These are phyloP conservation scores for Apiospora rasikravindrae DNA, from an alignment of 2,329 filamentous ascomycete species.

Conservation along the genomic window DNA sequence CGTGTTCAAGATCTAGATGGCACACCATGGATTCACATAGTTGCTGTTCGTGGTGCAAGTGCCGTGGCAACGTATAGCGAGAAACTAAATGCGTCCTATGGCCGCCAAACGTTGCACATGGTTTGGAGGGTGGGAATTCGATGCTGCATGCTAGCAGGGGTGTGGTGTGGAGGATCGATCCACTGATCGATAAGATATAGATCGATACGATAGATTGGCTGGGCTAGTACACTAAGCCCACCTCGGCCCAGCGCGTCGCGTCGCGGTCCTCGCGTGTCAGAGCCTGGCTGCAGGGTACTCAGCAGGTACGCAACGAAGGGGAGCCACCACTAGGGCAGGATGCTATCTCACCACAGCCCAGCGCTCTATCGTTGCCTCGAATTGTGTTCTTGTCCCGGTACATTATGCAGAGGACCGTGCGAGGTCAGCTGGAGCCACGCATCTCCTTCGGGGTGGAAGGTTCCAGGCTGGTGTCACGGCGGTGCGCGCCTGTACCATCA, in stretches of 20 bases:
- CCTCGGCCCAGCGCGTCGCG: conserved; percentile 1
- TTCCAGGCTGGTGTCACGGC: background rate
- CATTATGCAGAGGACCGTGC: background rate
- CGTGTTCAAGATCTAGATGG: too few relatives aligned
- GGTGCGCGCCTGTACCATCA: background rate
- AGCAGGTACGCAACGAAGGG: background rate
- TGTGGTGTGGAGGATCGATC: background rate
- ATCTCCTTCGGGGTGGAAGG: background rate
- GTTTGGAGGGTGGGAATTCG: background rate
- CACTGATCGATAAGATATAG: too few relatives aligned
- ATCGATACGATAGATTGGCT: too few relatives aligned
- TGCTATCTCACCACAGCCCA: background rate
- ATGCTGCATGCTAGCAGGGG: conserved; percentile 6
- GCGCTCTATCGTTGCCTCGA: background rate
- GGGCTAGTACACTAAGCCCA: background rate
- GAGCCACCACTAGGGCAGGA: background rate
- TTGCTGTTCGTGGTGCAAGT: too few relatives aligned
- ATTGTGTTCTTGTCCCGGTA: background rate
- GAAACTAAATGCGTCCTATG: too few relatives aligned
- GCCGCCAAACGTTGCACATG: background rate
- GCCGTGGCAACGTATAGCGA: too few relatives aligned
- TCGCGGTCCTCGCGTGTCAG: background rate
- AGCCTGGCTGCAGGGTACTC: background rate
- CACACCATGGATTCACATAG: too few relatives aligned
- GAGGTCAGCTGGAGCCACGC: conserved; percentile 1